Evolutionary conservation across 495 filamentous ascomycete species (phyloP), one percentile per base, ranked within the genome.

Genomic region (Acidomyces sp.): DNA sequence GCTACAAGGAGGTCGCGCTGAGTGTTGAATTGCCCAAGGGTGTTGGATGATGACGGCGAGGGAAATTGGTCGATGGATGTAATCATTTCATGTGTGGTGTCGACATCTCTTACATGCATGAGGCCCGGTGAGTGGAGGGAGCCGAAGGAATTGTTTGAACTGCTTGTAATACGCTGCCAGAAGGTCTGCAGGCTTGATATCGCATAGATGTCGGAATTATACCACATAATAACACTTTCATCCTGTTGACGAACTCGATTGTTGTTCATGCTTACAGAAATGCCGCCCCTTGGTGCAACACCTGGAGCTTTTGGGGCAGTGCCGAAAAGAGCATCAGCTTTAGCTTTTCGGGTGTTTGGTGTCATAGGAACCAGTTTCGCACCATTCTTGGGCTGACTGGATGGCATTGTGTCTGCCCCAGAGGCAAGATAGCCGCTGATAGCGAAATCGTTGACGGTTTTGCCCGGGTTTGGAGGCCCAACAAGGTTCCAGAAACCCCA

Each of bases 401-500:
- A 38, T 34, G 26, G 24, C 17, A 40, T 41, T 4, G 10, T 33
- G 59, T 37, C 76, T 64, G 37, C 83, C 65, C 38, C 78, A n/a
- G n/a, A n/a, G n/a, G n/a, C n/a, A n/a, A 64, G 29, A 39, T 40
- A 82, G 17, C 84, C 84, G 15, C 67, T 71, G 10, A 86, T 60
- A 36, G 74, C 75, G 52, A 83, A 92, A 18, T 66, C 56, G 13
- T 79, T 77, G 46, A 78, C 56, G 5, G 75, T 72, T 12, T 74
- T 76, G 12, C 77, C 77, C 35, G 69, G 69, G 12, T 78, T 54
- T 62, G 55, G 55, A 27, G 73, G 68, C 1, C 78, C 76, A 52
- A 84, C 76, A 22, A 87, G 65, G 60, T 92, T 84, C 86, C 88
- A 95, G 20, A 96, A 74, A 3, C 84, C 87, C 87, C 87, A 96